Base-by-base conservation (phyloP, 176 grass and related monocot species). In the Thalia dealbata region DNA sequence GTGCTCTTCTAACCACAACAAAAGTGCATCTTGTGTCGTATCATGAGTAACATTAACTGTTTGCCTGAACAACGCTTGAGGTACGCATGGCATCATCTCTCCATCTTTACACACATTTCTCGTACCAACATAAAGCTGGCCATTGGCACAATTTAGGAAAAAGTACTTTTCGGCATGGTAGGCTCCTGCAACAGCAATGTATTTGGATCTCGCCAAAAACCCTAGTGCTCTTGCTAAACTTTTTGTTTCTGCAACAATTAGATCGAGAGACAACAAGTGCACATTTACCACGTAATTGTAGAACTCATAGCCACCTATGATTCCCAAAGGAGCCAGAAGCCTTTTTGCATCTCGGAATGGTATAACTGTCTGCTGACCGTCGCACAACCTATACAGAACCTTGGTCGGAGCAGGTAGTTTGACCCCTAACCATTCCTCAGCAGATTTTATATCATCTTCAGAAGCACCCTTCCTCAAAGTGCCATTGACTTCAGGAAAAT, bases 1-100 rank as follows among this genome's bases (percentile, higher is more conserved):
- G 58, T 99, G 90, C 66, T 99, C 90, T 84, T 99, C 95, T 46
- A 99, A 91, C 95, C 95, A 99, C 80, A 93, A 61, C 79, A 99
- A 81, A 24, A 99, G 73, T 72, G 84, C 95, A 65, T 99, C 95
- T 86, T 91, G 90, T 18, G 82, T 67, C 52, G 82, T 70, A 78
- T 83, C 75, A 83, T 29, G 79, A 73, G 69, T 42, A 29, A 23
- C 54, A 80, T 67, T 43, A 50, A 64, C 23, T 52, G 54, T 74
- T 77, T 58, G 58, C 78, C 75, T 89, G 82, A 93, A 72, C 79
- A 88, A 85, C 78, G 72, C 75, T 78, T 70, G 80, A 0, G 95
- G 90, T 25, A 93, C 87, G 52, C 90, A 99, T 35, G 77, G 83
- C 71, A 99, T 70, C 90, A 93, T 90, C 82, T 88, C 83, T 62